Conservation (phyloP, 2,329 filamentous ascomycete species). For the Metarhizium brunneum region DNA sequence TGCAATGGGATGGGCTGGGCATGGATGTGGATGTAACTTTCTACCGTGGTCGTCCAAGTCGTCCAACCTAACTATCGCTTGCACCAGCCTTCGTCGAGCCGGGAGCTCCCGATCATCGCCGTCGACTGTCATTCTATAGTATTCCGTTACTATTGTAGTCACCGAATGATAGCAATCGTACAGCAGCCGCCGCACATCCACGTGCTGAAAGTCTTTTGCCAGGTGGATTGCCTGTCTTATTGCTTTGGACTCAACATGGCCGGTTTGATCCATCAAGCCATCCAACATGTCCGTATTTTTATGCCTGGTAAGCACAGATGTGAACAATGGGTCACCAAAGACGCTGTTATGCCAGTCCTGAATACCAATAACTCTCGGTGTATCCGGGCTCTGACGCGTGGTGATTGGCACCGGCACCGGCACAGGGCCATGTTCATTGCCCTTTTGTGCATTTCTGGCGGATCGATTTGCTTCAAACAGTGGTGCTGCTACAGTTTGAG, state of each 20-base stretch:
- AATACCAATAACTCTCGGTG: conserved; percentile 17
- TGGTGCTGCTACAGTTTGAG: not conserved
- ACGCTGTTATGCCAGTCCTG: conserved; percentile 49
- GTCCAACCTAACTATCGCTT: conserved; percentile 36
- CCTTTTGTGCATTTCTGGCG: not conserved
- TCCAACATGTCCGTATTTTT: conserved; percentile 35
- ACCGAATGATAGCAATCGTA: conserved; percentile 51
- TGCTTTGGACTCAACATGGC: not conserved
- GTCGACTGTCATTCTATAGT: conserved; percentile 40
- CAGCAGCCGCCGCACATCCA: conserved; percentile 38
- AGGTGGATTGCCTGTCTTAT: not conserved
- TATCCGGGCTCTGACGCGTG: not conserved
- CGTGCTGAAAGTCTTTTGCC: conserved; percentile 12
- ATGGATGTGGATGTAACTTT: conserved; percentile 23
- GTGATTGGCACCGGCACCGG: not conserved
- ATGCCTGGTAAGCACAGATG: conserved; percentile 36
- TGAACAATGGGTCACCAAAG: conserved; percentile 51
- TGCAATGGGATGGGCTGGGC: conserved; percentile 31
- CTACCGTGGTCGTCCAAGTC: conserved; percentile 23
- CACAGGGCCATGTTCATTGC: not conserved
- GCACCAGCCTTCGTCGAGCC: conserved; percentile 40
- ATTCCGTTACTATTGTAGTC: conserved; percentile 42
- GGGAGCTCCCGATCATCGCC: conserved; percentile 42
- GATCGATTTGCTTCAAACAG: not conserved
- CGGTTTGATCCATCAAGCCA: conserved; percentile 29